phyloP scores from a whole-genome alignment of 306 rosid species.

The Cucumis melo region DNA sequence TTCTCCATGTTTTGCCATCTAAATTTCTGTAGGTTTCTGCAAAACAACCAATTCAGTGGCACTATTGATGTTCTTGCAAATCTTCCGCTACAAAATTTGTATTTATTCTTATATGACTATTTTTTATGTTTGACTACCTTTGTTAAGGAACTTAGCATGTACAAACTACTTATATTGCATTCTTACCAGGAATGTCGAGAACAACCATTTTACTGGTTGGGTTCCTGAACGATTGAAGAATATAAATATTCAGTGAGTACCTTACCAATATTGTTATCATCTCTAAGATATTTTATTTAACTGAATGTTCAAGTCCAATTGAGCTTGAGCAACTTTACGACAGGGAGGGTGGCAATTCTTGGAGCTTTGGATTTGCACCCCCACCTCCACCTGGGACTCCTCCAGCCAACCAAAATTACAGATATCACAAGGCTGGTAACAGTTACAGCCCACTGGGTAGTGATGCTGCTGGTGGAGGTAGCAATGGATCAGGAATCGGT shows the following conservation, averaged over 20 bases:
- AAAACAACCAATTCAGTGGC: constrained; percentile 85
- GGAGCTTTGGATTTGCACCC: constrained; percentile 92
- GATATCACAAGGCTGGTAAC: constrained; percentile 40
- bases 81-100: constrained; percentile 77
- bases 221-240: constrained; percentile 56
- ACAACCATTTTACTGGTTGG: constrained; percentile 85
- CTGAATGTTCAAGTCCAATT: neutral
- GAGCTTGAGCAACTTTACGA: constrained; percentile 13
- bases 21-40: constrained; percentile 43
- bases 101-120: constrained; percentile 16
- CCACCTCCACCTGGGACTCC: constrained; percentile 98
- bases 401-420: constrained; percentile 26
- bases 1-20: constrained; percentile 14
- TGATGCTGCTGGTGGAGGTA: constrained; percentile 26
- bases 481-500: constrained; percentile 76
- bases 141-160: neutral
- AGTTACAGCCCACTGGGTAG: constrained; percentile 25
- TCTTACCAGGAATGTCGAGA: constrained; percentile 56
- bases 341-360: constrained; percentile 68
- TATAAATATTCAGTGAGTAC: constrained; percentile 67
- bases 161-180: neutral
- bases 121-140: neutral
- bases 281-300: neutral
- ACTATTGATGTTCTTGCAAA: constrained; percentile 64
- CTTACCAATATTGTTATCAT: neutral